Percentiles rank a stretch among this genome's conserved stretches.
Conservation (phyloP, 495 filamentous ascomycete species). For the Thermochaetoides thermophila region DNA sequence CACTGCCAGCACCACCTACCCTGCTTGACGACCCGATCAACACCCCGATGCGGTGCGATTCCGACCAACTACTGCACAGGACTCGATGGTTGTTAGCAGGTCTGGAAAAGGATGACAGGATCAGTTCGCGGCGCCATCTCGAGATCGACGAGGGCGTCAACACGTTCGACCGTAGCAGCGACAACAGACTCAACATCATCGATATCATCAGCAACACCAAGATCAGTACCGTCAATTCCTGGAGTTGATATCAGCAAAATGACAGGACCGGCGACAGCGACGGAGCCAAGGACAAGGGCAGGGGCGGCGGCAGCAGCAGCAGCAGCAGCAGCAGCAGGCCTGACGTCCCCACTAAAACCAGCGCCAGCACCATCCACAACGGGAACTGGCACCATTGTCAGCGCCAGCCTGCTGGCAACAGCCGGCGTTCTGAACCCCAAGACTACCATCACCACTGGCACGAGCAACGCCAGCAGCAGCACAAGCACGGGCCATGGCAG, state of each 20-base stretch:
- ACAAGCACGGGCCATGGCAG: conserved; percentile 9
- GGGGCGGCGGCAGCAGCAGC: neutral
- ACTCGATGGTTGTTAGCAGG: conserved; percentile 14
- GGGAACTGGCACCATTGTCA: conserved; percentile 1
- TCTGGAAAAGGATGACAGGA: conserved; percentile 15
- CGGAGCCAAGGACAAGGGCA: neutral
- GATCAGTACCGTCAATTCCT: neutral
- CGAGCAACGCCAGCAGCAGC: neutral
- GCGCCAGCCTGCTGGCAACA: conserved; percentile 5
- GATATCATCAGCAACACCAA: neutral
- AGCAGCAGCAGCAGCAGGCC: conserved; percentile 1
- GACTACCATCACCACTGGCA: neutral
- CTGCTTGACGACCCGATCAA: conserved; percentile 3
- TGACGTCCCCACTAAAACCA: neutral
- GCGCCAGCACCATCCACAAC: conserved; percentile 2
- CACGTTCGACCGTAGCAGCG: conserved; percentile 2
- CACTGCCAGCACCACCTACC: conserved; percentile 2
- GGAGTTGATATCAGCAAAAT: neutral
- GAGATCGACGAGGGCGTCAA: conserved; percentile 13
- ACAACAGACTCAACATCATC: conserved; percentile 1
- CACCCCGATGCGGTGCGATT: too few species aligned
- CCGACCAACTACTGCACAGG: too few species aligned
- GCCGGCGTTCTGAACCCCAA: too few species aligned
- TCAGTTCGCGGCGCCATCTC: conserved; percentile 10
- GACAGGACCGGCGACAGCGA: neutral